Conservation (phyloP, 1,284 basidiomycete species). For the Melampsora americana region DNA sequence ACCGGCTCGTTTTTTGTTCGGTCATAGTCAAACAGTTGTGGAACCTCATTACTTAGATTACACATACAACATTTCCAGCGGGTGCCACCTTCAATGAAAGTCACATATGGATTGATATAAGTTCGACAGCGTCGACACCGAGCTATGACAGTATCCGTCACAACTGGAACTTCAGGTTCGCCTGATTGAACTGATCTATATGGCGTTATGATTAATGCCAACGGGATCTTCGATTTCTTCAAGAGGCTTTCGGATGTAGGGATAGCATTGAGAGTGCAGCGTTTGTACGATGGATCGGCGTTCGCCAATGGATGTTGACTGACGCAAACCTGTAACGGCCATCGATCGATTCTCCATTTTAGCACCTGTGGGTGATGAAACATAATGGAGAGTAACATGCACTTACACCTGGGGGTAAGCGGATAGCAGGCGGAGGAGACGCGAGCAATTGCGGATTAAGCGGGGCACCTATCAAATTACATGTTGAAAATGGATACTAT, state of each 20-base stretch:
- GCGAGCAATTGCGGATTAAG: slow-evolving; percentile 30
- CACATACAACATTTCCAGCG: slow-evolving; percentile 99
- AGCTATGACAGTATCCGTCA: slow-evolving; percentile 92
- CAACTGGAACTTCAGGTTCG: slow-evolving; percentile 69
- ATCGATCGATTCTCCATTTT: not conserved
- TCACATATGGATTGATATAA: slow-evolving; percentile 98
- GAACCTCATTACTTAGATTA: slow-evolving; percentile 96
- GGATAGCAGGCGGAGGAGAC: slow-evolving; percentile 34
- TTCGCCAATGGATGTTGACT: slow-evolving; percentile 76
- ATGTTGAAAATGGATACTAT: slow-evolving; percentile 33
- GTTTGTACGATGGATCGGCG: slow-evolving; percentile 86
- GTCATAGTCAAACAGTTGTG: slow-evolving; percentile 98
- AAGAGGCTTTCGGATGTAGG: slow-evolving; percentile 89
- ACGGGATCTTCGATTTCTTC: slow-evolving; percentile 86
- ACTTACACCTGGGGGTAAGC: slow-evolving; percentile 40
- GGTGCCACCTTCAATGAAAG: slow-evolving; percentile 96
- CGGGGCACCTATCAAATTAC: slow-evolving; percentile 22
- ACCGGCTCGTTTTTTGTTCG: slow-evolving; percentile 87
- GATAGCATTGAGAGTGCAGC: slow-evolving; percentile 84
- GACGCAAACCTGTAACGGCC: slow-evolving; percentile 61
- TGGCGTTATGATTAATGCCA: slow-evolving; percentile 85
- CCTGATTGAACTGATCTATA: slow-evolving; percentile 70
- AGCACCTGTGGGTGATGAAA: not conserved
- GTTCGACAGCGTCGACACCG: slow-evolving; percentile 94
- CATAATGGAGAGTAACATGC: not conserved